A percentile compares a stretch with the other conserved stretches of the same genome.
Evolutionary conservation across 2,329 filamentous ascomycete genomes (phyloP).

Genomic region (Orbilia oligospora): DNA sequence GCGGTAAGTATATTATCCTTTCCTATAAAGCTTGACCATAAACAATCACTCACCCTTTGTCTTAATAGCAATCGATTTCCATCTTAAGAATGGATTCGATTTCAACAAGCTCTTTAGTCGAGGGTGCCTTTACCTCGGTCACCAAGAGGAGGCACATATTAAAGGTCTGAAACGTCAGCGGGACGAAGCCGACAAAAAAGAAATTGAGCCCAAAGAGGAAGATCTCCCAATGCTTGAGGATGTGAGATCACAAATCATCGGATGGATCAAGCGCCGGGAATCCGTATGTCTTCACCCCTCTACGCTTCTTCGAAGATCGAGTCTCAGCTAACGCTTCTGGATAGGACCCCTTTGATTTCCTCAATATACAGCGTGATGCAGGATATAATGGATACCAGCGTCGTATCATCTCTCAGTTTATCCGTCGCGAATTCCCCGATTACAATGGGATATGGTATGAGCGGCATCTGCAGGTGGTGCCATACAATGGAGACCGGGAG

Average conservation of each 20-base stretch:
- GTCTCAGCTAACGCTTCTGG: neutral
- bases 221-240: conserved; percentile 32
- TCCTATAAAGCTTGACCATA: neutral
- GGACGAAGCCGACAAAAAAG: conserved; percentile 25
- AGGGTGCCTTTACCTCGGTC: conserved; percentile 62
- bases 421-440: conserved; percentile 74
- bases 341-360: conserved; percentile 25
- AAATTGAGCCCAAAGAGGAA: conserved; percentile 22
- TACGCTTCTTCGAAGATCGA: neutral
- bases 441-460: conserved; percentile 67
- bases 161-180: conserved; percentile 27
- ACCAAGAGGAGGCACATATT: conserved; percentile 61
- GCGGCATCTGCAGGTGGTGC: conserved; percentile 65
- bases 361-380: conserved; percentile 62
- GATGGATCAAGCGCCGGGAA: conserved; percentile 21
- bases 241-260: conserved; percentile 10
- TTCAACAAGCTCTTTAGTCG: conserved; percentile 62
- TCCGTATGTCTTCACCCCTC: conserved; percentile 16
- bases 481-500: conserved; percentile 69
- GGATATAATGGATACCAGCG: conserved; percentile 75
- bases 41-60: conserved; percentile 39
- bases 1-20: conserved; percentile 29
- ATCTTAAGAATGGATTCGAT: conserved; percentile 62
- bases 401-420: conserved; percentile 76
- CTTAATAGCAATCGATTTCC: conserved; percentile 42